These are phyloP conservation scores for Debaryomyces psychrophilus DNA, from an alignment of 1,139 yeast genomes.

Conservation along the genomic window DNA sequence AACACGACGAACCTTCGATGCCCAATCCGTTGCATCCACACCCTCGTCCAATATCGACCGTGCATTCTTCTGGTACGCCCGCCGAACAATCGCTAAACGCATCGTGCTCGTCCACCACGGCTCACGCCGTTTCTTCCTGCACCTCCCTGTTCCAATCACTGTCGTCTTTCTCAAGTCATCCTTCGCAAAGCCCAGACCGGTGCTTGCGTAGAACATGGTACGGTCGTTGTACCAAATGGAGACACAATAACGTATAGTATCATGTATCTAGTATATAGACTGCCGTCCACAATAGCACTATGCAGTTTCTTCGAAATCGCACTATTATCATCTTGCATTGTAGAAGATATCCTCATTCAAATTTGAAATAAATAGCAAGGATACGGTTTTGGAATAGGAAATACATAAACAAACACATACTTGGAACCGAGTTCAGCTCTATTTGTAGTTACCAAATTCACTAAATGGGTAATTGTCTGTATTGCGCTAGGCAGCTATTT, in stretches of 20 bases:
- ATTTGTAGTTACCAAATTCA: slow-evolving; percentile 5
- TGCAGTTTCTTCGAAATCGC: neutral
- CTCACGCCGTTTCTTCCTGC: slow-evolving; percentile 2
- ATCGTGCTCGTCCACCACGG: slow-evolving; percentile 21
- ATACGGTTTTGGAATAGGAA: slow-evolving; percentile 4
- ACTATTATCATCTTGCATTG: slow-evolving; percentile 1
- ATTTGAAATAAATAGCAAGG: slow-evolving; percentile 9
- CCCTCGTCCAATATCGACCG: slow-evolving; percentile 3
- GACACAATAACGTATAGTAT: slow-evolving; percentile 23
- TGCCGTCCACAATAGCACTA: neutral
- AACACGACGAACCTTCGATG: slow-evolving; percentile 40
- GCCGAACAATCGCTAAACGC: neutral
- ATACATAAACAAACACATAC: slow-evolving; percentile 8
- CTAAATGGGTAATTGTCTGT: slow-evolving; percentile 9
- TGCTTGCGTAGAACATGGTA: slow-evolving; percentile 51
- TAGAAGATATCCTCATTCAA: slow-evolving; percentile 1
- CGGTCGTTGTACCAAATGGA: slow-evolving; percentile 51
- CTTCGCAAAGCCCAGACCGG: slow-evolving; percentile 30
- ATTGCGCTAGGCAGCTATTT: slow-evolving; percentile 7
- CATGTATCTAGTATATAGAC: slow-evolving; percentile 10
- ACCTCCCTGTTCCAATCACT: slow-evolving; percentile 5
- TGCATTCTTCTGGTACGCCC: slow-evolving; percentile 7
- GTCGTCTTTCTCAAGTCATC: slow-evolving; percentile 2
- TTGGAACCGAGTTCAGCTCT: neutral
- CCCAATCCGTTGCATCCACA: slow-evolving; percentile 43